Base-by-base conservation (phyloP, 1,284 basidiomycete genomes). In the Trametes sp. region DNA sequence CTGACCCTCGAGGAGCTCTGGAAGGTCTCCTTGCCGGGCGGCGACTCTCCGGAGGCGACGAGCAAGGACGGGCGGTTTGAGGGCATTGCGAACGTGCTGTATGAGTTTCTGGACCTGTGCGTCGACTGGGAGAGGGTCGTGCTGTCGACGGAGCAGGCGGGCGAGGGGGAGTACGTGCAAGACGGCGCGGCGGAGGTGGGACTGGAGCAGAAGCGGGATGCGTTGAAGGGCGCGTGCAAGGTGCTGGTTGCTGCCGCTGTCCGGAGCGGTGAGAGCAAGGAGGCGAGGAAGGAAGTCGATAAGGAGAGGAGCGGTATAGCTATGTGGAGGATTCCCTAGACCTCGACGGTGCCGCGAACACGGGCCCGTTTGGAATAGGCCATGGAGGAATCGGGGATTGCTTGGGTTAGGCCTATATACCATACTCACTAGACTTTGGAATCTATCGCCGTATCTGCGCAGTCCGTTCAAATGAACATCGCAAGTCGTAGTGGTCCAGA, bases 61-160 rank as follows among this genome's bases (percentile, higher is more conserved):
- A 78, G 77, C 24, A 75, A 44, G 31, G 66, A 65, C 41, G 66
- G 63, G 23, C 62, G 75, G 61, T 87, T 84, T 65, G 79, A 82
- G 61, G 86, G 85, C 6, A 76, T 87, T 14, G 80, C 87, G 11
- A 76, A 77, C 59, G 82, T 85, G 14, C 66, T 89, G 38, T 83
- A 77, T 65, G 87, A 88, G 71, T 89, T 82, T 68, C 54, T 88
- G 61, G 84, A 85, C 53, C 70, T 89, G 62, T 88, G 86, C 72
- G 75, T 87, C 31, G 87, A 89, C 66, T 89, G 87, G 86, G 80
- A 80, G 9, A 74, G 87, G 62, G 74, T 86, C 4, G 71, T 74
- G 38, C 61, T 82, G 21, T 74, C 73, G 23, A 62, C 58, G 4
- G 61, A 67, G 29, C 66, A 69, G 35, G 64, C 35, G 26, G 63